Evolutionary conservation across 257 asterid genomes (phyloP).

Genomic region (Plantago elongata): DNA sequence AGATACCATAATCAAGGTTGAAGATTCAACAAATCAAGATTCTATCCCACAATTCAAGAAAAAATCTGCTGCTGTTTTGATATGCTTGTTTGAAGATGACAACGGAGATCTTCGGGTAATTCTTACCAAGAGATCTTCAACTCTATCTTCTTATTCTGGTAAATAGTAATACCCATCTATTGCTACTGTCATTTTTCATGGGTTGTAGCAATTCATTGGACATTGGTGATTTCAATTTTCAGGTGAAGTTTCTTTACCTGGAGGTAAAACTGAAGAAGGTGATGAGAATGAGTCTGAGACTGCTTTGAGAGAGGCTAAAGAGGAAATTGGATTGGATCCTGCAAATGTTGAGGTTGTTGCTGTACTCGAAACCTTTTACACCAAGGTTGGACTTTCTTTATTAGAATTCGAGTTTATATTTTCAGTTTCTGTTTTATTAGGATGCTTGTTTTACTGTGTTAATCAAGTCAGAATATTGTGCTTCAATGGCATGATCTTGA

Average conservation of each 20-base stretch:
- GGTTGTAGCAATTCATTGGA: no score
- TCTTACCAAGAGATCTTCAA: slow-evolving; percentile 71
- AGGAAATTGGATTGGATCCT: slow-evolving; percentile 87
- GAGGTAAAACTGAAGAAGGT: slow-evolving; percentile 70
- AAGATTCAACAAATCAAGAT: slow-evolving; percentile 17
- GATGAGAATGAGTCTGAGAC: slow-evolving; percentile 54
- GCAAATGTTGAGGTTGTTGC: slow-evolving; percentile 56
- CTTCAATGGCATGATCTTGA: neutral
- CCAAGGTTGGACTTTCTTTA: slow-evolving; percentile 32
- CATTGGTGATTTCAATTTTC: slow-evolving; percentile 14
- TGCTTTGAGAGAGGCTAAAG: slow-evolving; percentile 86
- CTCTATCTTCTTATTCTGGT: slow-evolving; percentile 68
- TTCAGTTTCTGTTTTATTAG: neutral
- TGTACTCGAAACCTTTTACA: slow-evolving; percentile 46
- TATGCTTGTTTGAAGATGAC: slow-evolving; percentile 61
- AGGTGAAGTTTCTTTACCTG: slow-evolving; percentile 94
- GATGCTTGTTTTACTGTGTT: neutral
- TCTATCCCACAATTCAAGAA: slow-evolving; percentile 11
- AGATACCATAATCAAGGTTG: neutral
- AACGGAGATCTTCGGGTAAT: slow-evolving; percentile 60
- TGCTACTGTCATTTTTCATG: neutral
- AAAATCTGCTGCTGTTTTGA: slow-evolving; percentile 57
- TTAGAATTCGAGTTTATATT: no score
- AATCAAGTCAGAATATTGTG: neutral
- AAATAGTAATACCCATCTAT: neutral